A percentile compares a stretch with the other conserved stretches of the same genome.
phyloP scores from a whole-genome alignment of 73 alveolate species.

The Paramecium sexaurelia region DNA sequence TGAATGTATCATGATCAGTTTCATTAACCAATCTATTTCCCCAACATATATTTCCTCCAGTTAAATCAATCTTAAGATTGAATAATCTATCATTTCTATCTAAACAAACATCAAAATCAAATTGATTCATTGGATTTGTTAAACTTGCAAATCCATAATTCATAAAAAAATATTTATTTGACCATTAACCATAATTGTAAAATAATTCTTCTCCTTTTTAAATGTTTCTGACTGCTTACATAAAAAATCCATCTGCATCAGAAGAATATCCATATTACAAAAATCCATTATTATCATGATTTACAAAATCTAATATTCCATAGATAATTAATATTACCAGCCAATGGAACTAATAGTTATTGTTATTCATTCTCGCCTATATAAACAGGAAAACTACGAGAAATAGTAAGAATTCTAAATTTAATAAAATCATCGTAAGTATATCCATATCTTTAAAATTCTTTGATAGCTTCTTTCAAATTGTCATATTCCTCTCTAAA shows the following conservation, averaged over 20 bases:
- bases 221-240: constrained; percentile 91
- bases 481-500: constrained; percentile 87
- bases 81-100: constrained; percentile 74
- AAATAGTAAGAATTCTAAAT: constrained; percentile 87
- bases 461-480: constrained; percentile 77
- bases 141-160: constrained; percentile 91
- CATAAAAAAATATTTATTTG: constrained; percentile 89
- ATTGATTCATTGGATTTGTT: constrained; percentile 88
- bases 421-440: constrained; percentile 81
- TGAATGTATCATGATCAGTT: constrained; percentile 73
- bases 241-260: constrained; percentile 81
- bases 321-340: constrained; percentile 90
- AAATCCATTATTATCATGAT: constrained; percentile 90
- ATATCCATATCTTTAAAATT: constrained; percentile 75
- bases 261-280: constrained; percentile 89
- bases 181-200: constrained; percentile 93
- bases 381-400: constrained; percentile 88
- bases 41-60: constrained; percentile 65
- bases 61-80: constrained; percentile 69
- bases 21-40: constrained; percentile 77
- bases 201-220: constrained; percentile 83
- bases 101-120: constrained; percentile 80
- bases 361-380: constrained; percentile 77
- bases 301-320: constrained; percentile 92
- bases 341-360: constrained; percentile 44